Evolutionary conservation across 1,139 yeast species (phyloP), one percentile per base, ranked within the genome.

Genomic region (Saccharomyces hybrid): DNA sequence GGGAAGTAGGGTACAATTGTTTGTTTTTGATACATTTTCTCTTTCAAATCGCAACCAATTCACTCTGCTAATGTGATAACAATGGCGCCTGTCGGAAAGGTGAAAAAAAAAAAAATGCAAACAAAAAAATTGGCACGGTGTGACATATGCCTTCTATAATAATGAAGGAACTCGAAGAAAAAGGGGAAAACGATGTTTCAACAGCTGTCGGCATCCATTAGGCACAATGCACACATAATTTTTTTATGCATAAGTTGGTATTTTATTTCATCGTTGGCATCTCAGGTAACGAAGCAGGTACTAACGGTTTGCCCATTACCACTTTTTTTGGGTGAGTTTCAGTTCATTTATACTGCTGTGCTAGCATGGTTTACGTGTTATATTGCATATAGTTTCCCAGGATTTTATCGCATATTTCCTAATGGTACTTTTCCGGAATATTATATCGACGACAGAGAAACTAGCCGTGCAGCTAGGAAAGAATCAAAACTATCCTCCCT

Each of bases 251-350:
- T 79, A 5, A 67, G 80, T 51, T 93, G 98, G 98, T 93, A 93
- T 70, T 64, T 81, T 25, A 78, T 87, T 6, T 86, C 95, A 14
- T 89, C 95, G 9, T 70, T 90, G 20, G 88, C 96, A 4, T 86
- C 86, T 59, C 91, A 89, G 61, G 78, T 93, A 49, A 87, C 96
- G 52, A 93, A 93, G 69, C 67, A 82, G 53, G 88, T 93, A 52
- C 75, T 93, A 55, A 82, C 78, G 53, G 78, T 79, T 55, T 89
- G 85, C 68, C 83, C 81, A 48, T 83, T 83, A 67, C 97, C 98
- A 0, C 80, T 90, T 26, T 86, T 96, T 1, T 76, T 93, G 54
- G 90, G 98, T 0, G 89, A 90, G 75, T 79, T 84, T 56, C 99
- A 93, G 73, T 93, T 93, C 66, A 61, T 84, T 30, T 75, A 88